Percentiles rank a stretch among this genome's conserved stretches.
phyloP scores from a whole-genome alignment of 768 basidiomycete species.

The Phaeotremella fagi region DNA sequence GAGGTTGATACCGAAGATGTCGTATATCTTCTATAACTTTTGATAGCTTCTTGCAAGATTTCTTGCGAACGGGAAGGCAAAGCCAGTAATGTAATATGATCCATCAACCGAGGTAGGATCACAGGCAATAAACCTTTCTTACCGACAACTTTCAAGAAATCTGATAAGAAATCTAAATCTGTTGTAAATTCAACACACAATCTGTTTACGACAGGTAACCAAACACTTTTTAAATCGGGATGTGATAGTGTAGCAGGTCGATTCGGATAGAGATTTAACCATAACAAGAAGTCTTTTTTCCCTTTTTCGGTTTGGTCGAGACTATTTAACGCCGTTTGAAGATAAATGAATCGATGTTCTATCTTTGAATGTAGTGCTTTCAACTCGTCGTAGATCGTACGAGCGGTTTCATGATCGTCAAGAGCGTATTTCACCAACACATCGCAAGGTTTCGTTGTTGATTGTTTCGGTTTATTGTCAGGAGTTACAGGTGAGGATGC shows the following conservation, averaged over 20 bases:
- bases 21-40: slow-evolving; percentile 10
- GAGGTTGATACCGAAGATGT: slow-evolving; percentile 12
- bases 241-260: slow-evolving; percentile 26
- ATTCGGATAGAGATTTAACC: slow-evolving; percentile 36
- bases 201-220: slow-evolving; percentile 21
- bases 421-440: slow-evolving; percentile 18
- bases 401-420: slow-evolving; percentile 21
- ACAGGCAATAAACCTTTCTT: slow-evolving; percentile 32
- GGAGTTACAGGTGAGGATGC: slow-evolving; percentile 5
- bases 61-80: slow-evolving; percentile 1
- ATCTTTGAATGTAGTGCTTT: slow-evolving; percentile 10
- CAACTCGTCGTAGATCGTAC: slow-evolving; percentile 23
- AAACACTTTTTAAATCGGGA: slow-evolving; percentile 15
- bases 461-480: background rate
- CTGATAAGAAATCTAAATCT: slow-evolving; percentile 12
- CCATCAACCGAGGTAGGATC: slow-evolving; percentile 13
- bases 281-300: slow-evolving; percentile 19
- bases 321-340: slow-evolving; percentile 12
- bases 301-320: slow-evolving; percentile 5
- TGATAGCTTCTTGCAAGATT: slow-evolving; percentile 9
- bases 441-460: slow-evolving; percentile 18
- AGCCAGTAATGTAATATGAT: slow-evolving; percentile 15
- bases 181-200: slow-evolving; percentile 10
- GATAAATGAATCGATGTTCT: slow-evolving; percentile 22
- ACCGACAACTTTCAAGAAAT: slow-evolving; percentile 15